Evolutionary conservation across 257 asterid genomes (phyloP).

Genomic region (Solanum chaucha): DNA sequence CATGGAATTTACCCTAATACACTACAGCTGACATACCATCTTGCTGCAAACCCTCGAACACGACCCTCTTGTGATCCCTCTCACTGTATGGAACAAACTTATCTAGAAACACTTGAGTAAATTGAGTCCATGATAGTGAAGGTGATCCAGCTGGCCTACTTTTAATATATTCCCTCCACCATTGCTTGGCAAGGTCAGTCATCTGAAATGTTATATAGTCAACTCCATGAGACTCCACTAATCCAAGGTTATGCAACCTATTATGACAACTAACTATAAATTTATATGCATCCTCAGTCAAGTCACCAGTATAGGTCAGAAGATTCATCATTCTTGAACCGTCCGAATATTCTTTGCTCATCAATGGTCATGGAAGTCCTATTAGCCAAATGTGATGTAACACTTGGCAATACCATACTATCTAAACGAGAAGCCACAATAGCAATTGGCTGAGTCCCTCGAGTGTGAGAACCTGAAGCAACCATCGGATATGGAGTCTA

Average conservation of each 20-base stretch:
- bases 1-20: background rate
- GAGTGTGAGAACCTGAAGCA: background rate
- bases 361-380: background rate
- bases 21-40: too few relatives aligned
- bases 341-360: background rate
- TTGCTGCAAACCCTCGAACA: background rate
- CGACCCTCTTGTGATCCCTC: fast-evolving
- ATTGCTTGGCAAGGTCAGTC: too few relatives aligned
- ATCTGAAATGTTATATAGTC: background rate
- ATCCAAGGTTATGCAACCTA: background rate
- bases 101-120: background rate
- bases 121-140: background rate
- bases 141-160: background rate
- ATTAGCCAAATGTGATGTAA: background rate
- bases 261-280: background rate
- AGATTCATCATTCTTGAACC: background rate
- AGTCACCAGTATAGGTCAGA: background rate
- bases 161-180: background rate
- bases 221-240: too few relatives aligned
- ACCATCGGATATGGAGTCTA: background rate
- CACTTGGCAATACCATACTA: background rate
- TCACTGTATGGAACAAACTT: background rate
- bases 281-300: background rate
- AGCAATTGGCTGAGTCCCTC: background rate
- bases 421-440: background rate